These are phyloP conservation scores for Pythium insidiosum DNA, from an alignment of 352 stramenopile genomes.

Conservation along the genomic window DNA sequence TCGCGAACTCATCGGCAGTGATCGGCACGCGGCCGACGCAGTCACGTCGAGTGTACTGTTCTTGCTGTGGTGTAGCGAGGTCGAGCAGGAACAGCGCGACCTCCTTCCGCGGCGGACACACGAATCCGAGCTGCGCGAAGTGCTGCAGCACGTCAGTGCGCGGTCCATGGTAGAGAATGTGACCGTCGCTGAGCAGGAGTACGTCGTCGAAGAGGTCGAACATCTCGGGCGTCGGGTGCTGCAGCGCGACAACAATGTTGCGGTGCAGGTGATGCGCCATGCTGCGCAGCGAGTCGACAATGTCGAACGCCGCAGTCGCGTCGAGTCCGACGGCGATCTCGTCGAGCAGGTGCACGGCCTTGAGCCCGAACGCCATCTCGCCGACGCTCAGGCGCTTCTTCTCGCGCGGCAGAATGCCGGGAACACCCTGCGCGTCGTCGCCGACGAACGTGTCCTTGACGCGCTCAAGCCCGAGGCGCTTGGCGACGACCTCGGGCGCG, in stretches of 20 bases:
- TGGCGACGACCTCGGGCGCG: constrained; percentile 32
- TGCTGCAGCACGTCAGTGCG: constrained; percentile 30
- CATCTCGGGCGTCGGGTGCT: constrained; percentile 35
- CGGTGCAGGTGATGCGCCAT: constrained; percentile 33
- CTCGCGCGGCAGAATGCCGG: constrained; percentile 57
- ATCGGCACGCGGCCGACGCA: constrained; percentile 8
- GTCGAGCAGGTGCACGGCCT: constrained; percentile 62
- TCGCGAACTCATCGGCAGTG: constrained; percentile 32
- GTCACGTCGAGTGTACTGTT: constrained; percentile 19
- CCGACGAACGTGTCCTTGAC: constrained; percentile 54
- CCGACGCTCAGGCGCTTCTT: constrained; percentile 37
- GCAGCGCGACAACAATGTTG: constrained; percentile 35
- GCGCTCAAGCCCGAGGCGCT: constrained; percentile 45
- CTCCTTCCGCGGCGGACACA: constrained; percentile 22
- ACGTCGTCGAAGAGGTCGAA: constrained; percentile 55
- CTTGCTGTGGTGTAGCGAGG: constrained; percentile 22
- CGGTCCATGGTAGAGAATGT: constrained; percentile 45
- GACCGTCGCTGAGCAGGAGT: constrained; percentile 38
- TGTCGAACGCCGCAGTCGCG: constrained; percentile 79
- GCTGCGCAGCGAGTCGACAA: constrained; percentile 71
- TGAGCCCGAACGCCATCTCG: constrained; percentile 59
- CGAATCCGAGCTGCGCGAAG: constrained; percentile 40
- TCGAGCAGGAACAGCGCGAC: constrained; percentile 27
- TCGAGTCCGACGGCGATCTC: constrained; percentile 89
- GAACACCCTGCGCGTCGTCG: constrained; percentile 29